Conservation (phyloP, 148 eudicot genomes). For the Rhododendron ovatum region DNA sequence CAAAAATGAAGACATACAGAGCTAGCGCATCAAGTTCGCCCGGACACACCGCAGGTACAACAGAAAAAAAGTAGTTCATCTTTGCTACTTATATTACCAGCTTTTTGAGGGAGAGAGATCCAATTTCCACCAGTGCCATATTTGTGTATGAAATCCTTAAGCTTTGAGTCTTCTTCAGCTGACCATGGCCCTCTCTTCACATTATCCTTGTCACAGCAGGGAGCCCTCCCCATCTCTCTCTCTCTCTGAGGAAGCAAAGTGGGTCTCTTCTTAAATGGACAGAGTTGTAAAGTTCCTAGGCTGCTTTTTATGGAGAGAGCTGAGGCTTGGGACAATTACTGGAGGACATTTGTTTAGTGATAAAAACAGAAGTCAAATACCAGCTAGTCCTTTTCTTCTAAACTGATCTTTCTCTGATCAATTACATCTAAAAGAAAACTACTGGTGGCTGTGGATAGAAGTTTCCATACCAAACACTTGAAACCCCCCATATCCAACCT, state of each 20-base stretch:
- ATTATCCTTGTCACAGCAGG: constrained; percentile 35
- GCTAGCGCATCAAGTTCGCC: not conserved
- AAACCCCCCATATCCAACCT: constrained; percentile 9
- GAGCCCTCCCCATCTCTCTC: constrained; percentile 34
- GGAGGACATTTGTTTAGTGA: not conserved
- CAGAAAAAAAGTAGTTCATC: not conserved
- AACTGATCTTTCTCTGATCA: not conserved
- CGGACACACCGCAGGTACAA: not conserved
- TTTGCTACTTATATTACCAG: constrained; percentile 16
- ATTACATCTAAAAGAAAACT: constrained; percentile 6
- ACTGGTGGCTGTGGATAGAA: not conserved
- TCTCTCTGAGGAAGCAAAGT: constrained; percentile 1
- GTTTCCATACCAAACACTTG: constrained; percentile 9
- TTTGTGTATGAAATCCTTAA: constrained; percentile 30
- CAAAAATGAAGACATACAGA: not conserved
- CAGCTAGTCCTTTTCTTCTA: not conserved
- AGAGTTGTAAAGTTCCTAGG: not conserved
- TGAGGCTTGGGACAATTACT: not conserved
- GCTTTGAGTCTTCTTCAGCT: constrained; percentile 33
- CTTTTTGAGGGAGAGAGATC: constrained; percentile 37
- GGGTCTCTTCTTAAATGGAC: constrained; percentile 7
- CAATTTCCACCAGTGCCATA: constrained; percentile 34
- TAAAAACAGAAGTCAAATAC: not conserved
- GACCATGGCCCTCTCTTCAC: constrained; percentile 40
- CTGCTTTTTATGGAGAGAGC: constrained; percentile 16